phyloP scores from a whole-genome alignment of 768 basidiomycete species.

The Auriculariales sp. region DNA sequence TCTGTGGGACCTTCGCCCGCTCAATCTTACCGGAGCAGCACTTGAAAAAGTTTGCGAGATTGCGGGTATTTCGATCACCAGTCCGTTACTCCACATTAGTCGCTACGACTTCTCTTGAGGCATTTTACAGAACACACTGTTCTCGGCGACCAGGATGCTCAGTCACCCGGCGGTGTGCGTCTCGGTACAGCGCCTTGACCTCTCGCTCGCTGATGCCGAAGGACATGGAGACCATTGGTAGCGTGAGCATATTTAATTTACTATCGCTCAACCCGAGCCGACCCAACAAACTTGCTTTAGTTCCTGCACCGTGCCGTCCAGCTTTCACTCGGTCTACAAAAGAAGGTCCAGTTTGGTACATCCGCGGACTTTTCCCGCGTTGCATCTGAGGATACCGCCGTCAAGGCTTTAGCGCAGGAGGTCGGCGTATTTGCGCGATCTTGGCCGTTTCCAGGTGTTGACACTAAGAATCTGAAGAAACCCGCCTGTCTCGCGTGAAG shows the following conservation, averaged over 20 bases:
- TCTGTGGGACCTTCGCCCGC: constrained; percentile 92
- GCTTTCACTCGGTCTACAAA: constrained; percentile 76
- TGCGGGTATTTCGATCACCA: constrained; percentile 92
- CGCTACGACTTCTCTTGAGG: too few species aligned
- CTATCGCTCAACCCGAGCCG: too few species aligned
- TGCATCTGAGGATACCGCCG: constrained; percentile 53
- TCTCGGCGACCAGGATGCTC: constrained; percentile 77
- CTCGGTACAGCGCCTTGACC: constrained; percentile 86
- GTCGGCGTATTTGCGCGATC: constrained; percentile 66
- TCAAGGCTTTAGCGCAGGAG: constrained; percentile 62
- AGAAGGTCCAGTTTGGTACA: constrained; percentile 86
- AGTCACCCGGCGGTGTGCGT: constrained; percentile 93
- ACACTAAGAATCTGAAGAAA: constrained; percentile 23
- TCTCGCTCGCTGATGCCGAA: constrained; percentile 84
- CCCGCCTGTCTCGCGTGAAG: too few species aligned
- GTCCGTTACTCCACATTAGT: constrained; percentile 35
- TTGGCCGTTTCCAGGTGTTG: constrained; percentile 91
- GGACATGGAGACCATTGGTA: constrained; percentile 77
- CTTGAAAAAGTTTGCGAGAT: constrained; percentile 97
- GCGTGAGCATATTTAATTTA: too few species aligned
- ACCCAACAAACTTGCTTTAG: too few species aligned
- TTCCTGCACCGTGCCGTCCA: constrained; percentile 94
- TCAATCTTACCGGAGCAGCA: constrained; percentile 94
- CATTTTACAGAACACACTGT: constrained; percentile 71
- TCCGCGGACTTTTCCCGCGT: constrained; percentile 90